These are phyloP conservation scores for Phascolomyces articulosus DNA, from an alignment of 371 early-diverging fungal genomes.

Conservation along the genomic window DNA sequence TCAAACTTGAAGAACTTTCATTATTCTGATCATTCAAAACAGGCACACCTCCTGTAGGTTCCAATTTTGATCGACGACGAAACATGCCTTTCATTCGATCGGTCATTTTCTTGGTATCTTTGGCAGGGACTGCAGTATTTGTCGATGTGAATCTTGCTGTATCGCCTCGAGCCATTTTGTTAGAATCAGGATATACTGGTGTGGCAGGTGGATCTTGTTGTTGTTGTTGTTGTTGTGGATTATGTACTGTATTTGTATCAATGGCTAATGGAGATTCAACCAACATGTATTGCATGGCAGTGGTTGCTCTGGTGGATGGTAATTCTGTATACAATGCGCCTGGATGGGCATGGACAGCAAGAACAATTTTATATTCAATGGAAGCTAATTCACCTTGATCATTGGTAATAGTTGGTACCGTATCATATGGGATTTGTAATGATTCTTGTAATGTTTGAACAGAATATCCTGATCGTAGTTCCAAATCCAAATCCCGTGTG, in stretches of 20 bases:
- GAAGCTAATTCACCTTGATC: background rate
- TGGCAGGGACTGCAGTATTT: background rate
- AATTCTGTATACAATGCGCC: conserved; percentile 8
- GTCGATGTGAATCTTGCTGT: background rate
- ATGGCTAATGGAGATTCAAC: conserved; percentile 7
- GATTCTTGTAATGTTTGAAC: conserved; percentile 4
- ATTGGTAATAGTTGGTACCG: background rate
- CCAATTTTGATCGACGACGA: background rate
- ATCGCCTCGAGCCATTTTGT: background rate
- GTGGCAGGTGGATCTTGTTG: background rate
- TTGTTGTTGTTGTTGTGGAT: background rate
- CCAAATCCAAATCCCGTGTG: background rate
- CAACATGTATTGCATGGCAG: conserved; percentile 4
- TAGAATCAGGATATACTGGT: background rate
- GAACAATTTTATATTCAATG: conserved; percentile 5
- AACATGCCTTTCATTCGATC: conserved; percentile 7
- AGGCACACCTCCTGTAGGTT: background rate
- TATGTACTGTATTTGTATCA: background rate
- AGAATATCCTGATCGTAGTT: background rate
- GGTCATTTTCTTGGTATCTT: background rate
- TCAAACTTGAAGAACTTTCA: background rate
- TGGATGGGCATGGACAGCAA: conserved; percentile 6
- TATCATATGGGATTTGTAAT: conserved; percentile 6
- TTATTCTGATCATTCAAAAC: background rate
- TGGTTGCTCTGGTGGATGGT: background rate